Base-by-base conservation (phyloP, 2,329 filamentous ascomycete genomes). In the Neonectria hederae region DNA sequence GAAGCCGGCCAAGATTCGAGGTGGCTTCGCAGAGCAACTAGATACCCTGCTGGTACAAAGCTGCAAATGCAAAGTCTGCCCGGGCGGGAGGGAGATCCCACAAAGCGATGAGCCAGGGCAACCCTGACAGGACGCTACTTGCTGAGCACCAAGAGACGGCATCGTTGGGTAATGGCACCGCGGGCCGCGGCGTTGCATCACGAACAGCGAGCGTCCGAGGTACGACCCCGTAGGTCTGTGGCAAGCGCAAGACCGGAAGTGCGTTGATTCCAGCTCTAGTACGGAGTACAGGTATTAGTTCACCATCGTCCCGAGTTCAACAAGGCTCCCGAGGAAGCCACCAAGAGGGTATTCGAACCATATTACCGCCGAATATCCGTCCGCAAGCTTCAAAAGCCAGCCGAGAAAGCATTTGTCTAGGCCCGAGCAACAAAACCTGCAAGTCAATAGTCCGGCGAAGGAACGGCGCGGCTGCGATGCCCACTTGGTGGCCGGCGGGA, bases 401-500 rank as follows among this genome's bases (percentile, higher is more conserved):
- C 10, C 13, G 24, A 10, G 26, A 19, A n/a, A 49, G 7, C 5
- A 19, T 11, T 10, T 32, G 9, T 13, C 30, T 22, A 45, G 48
- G 52, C 53, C 43, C 55, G 54, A 54, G 52, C 53, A 28, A 28
- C 48, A 30, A n/a, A 32, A 54, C 40, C 48, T 55, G 52, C 59
- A 57, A 60, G 45, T 56, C 51, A 54, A 57, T 19, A 53, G 49
- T 56, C 51, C 49, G 57, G 55, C 35, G 38, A 35, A 21, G 35
- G 67, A 59, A 58, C 63, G 66, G 64, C 46, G 70, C 45, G 57
- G 28, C 21, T 65, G 65, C 67, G 45, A 62, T 60, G 65, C 63
- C 66, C 69, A 70, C 69, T 65, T 70, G 62, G 68, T 57, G 59
- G 61, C 52, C 43, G 53, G 63, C 60, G 59, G 59, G 55, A 67